These are phyloP conservation scores for Blastocystis sp. DNA, from an alignment of 352 stramenopile species.

Conservation along the genomic window DNA sequence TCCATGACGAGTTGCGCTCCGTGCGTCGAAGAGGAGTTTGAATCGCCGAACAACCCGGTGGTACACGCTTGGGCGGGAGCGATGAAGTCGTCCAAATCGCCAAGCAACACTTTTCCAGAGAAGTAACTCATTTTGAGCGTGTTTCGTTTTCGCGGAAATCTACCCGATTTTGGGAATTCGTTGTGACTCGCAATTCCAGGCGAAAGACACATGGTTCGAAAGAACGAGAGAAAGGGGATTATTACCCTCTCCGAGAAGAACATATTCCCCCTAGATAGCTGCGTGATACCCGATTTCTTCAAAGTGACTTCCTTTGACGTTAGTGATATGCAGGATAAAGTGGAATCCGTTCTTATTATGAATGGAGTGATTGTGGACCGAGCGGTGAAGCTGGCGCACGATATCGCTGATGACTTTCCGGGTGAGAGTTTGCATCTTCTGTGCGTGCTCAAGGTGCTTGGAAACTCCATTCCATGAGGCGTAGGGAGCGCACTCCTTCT, in stretches of 20 bases:
- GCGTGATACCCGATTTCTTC: neutral
- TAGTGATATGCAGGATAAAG: slow-evolving; percentile 77
- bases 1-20: slow-evolving; percentile 60
- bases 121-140: slow-evolving; percentile 57
- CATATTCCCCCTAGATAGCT: slow-evolving; percentile 1
- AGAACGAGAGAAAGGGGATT: slow-evolving; percentile 10
- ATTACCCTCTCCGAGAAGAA: slow-evolving; percentile 14
- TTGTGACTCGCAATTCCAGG: neutral
- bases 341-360: slow-evolving; percentile 87
- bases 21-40: neutral
- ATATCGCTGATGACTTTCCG: slow-evolving; percentile 87
- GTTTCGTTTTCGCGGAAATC: neutral
- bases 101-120: slow-evolving; percentile 62
- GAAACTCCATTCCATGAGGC: slow-evolving; percentile 8
- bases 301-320: neutral
- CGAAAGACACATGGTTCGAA: neutral
- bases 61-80: slow-evolving; percentile 46
- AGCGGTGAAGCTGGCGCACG: slow-evolving; percentile 87
- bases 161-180: neutral
- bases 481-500: slow-evolving; percentile 73
- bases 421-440: slow-evolving; percentile 87
- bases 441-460: slow-evolving; percentile 86
- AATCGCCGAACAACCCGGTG: slow-evolving; percentile 24
- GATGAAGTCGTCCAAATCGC: slow-evolving; percentile 71
- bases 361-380: slow-evolving; percentile 86